Evolutionary conservation across 148 eudicot genomes (phyloP), one percentile per base, ranked within the genome.

Genomic region (Rhododendron kiyosumense): DNA sequence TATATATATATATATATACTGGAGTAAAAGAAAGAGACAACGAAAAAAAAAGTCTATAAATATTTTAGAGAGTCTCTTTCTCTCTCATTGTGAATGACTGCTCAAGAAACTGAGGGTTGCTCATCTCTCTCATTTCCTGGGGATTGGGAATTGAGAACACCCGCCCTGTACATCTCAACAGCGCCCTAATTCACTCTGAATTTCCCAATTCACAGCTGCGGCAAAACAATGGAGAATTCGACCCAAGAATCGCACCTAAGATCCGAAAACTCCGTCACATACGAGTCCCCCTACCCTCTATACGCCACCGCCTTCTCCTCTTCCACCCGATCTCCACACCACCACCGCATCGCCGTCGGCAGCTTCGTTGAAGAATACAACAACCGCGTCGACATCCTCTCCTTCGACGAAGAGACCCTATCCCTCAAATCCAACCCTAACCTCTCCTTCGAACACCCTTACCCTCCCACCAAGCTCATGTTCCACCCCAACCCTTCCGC

Each of bases 401-500:
- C 92, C 3, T 95, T 97, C 90, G 90, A 92, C 46, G 92, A 92
- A 32, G 89, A 92, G 59, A 83, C 94, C 88, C 92, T 92, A 32
- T 83, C 94, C 89, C 88, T 97, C 81, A 89, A 75, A 11, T 86
- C 86, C 36, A 82, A 90, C 86, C 93, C 98, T 20, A 83, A 81
- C 38, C 96, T 94, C 87, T 95, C 96, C 57, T 97, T 95, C 88
- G 71, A 92, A 0, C 98, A 95, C 84, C 96, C 99, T 14, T 93
- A 93, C 85, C 98, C 99, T 41, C 95, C 99, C 1, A 96, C 98
- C 4, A 96, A 96, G 84, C 91, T 96, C 83, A 93, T 94, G 94
- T 95, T 95, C 84, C 92, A 90, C 22, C 97, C 97, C n/a, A 83
- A 93, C 32, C 85, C 91, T 8, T 17, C 90, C 85, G 81, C 92